Evolutionary conservation across 1,139 yeast genomes (phyloP).

Genomic region (Candida labiduridarum): DNA sequence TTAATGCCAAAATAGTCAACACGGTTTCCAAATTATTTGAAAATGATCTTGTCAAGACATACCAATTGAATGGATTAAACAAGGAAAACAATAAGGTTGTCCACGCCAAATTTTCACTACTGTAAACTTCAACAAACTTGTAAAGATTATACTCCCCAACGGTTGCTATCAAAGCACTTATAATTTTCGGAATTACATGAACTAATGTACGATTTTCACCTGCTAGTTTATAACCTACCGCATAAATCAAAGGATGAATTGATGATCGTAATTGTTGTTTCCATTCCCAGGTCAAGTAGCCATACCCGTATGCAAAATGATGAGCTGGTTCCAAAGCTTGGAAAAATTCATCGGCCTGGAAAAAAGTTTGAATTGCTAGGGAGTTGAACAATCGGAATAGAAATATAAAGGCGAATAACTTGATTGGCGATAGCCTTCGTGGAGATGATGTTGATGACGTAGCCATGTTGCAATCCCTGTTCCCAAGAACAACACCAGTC

Average conservation of each 20-base stretch:
- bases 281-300: conserved; percentile 97
- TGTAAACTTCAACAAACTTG: conserved; percentile 44
- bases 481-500: background rate
- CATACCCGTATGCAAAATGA: conserved; percentile 69
- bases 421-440: conserved; percentile 3
- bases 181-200: conserved; percentile 56
- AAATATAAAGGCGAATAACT: conserved; percentile 13
- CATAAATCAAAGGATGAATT: conserved; percentile 75
- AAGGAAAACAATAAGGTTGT: conserved; percentile 55
- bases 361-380: conserved; percentile 66
- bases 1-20: conserved; percentile 68
- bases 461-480: background rate
- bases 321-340: conserved; percentile 96
- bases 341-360: conserved; percentile 96
- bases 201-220: conserved; percentile 18
- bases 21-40: conserved; percentile 82
- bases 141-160: conserved; percentile 67
- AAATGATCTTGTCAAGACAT: conserved; percentile 77
- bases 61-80: conserved; percentile 83
- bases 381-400: conserved; percentile 54
- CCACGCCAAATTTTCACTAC: conserved; percentile 42
- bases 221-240: conserved; percentile 36
- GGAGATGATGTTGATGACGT: background rate
- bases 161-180: conserved; percentile 73
- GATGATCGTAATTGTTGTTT: conserved; percentile 69